Conservation (phyloP, 1,284 basidiomycete species). For the Xerocomus amazonicus region DNA sequence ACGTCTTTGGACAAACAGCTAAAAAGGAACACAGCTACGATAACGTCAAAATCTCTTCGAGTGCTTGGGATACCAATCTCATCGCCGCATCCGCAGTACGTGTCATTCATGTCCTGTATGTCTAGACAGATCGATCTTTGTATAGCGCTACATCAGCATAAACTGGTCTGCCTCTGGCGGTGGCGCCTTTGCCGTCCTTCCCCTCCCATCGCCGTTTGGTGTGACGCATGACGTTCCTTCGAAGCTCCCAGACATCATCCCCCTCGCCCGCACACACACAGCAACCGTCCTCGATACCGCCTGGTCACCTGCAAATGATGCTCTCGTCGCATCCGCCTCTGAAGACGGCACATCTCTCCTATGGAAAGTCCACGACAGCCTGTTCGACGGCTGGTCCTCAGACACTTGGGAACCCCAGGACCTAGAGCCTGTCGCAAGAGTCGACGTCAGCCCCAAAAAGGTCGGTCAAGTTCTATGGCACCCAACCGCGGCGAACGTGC, state of each 20-base stretch:
- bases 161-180: constrained; percentile 98
- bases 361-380: constrained; percentile 74
- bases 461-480: constrained; percentile 95
- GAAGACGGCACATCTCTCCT: constrained; percentile 94
- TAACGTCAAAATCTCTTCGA: constrained; percentile 87
- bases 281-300: constrained; percentile 93
- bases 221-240: constrained; percentile 54
- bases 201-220: constrained; percentile 74
- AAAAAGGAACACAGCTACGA: constrained; percentile 86
- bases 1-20: constrained; percentile 84
- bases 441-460: constrained; percentile 78
- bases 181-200: constrained; percentile 92
- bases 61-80: constrained; percentile 96
- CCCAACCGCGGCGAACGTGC: constrained; percentile 84
- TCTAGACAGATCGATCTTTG: neutral
- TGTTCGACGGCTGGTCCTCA: constrained; percentile 83
- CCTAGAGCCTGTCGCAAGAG: constrained; percentile 75
- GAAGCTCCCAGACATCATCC: constrained; percentile 91
- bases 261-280: constrained; percentile 84
- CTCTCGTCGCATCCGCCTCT: constrained; percentile 83
- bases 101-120: constrained; percentile 6
- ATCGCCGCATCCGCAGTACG: constrained; percentile 79
- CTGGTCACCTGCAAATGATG: constrained; percentile 94
- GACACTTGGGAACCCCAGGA: constrained; percentile 83
- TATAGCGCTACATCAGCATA: constrained; percentile 78